Percentiles rank a stretch among this genome's conserved stretches.
phyloP scores from a whole-genome alignment of 1,284 basidiomycete species.

The Leccinum solheimii region DNA sequence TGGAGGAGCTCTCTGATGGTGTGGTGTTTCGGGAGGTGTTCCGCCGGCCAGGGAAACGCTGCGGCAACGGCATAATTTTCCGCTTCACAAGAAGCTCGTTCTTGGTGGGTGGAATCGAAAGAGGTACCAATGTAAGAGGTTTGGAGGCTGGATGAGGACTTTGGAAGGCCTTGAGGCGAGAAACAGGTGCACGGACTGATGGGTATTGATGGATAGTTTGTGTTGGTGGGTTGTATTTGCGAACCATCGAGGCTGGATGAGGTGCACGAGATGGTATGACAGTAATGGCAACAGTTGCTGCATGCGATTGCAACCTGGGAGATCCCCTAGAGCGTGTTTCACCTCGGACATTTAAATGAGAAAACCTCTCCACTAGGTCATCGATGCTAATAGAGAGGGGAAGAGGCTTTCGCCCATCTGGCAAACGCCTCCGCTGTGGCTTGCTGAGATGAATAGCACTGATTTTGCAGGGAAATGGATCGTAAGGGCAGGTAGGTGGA shows the following conservation, averaged over 20 bases:
- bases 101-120: not conserved
- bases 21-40: constrained; percentile 1
- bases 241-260: constrained; percentile 19
- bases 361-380: constrained; percentile 18
- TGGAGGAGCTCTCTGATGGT: constrained; percentile 13
- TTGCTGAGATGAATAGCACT: not conserved
- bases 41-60: not conserved
- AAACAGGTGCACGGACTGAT: not conserved
- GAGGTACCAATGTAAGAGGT: constrained; percentile 17
- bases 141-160: not conserved
- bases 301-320: constrained; percentile 1
- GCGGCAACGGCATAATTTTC: constrained; percentile 14
- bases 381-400: not conserved
- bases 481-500: constrained; percentile 18
- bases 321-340: constrained; percentile 1
- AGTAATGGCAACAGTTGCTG: constrained; percentile 24
- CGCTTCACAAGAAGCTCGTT: not conserved
- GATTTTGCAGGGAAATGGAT: constrained; percentile 26
- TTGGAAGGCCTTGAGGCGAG: constrained; percentile 6
- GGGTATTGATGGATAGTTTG: not conserved
- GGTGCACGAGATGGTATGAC: constrained; percentile 20
- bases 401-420: rapidly evolving
- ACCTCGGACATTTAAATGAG: constrained; percentile 20
- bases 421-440: constrained; percentile 12
- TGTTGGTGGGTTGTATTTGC: not conserved